A percentile compares a stretch with the other conserved stretches of the same genome.
Conservation (phyloP, 2,329 filamentous ascomycete genomes). For the Chrysoporthe cubensis region DNA sequence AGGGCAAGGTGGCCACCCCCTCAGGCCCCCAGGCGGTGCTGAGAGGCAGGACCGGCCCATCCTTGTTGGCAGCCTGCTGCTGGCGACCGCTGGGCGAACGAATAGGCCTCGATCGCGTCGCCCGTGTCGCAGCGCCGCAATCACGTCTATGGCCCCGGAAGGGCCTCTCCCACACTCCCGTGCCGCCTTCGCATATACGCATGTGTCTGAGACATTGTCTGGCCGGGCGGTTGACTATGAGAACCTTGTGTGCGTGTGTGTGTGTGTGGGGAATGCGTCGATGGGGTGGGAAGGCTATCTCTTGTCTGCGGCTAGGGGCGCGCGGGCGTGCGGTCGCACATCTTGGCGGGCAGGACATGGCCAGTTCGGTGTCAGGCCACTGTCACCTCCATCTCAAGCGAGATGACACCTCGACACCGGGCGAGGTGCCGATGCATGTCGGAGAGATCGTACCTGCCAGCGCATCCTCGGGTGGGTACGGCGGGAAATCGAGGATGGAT, state of each 20-base stretch:
- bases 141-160: conserved; percentile 18
- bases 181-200: neutral
- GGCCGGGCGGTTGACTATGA: neutral
- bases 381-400: no score
- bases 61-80: neutral
- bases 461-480: neutral
- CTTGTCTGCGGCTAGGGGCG: conserved; percentile 22
- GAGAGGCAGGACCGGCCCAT: neutral
- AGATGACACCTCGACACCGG: neutral
- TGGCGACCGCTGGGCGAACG: neutral
- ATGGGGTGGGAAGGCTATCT: neutral
- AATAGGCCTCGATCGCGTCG: neutral
- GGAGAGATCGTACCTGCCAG: conserved; percentile 12
- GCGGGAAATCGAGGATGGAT: conserved; percentile 1
- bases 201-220: conserved; percentile 18
- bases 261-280: neutral
- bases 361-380: no score
- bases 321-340: conserved; percentile 11
- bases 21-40: neutral
- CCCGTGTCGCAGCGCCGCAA: neutral
- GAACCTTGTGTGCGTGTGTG: neutral
- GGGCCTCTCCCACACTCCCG: conserved; percentile 5
- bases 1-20: neutral
- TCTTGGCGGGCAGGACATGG: neutral
- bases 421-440: conserved; percentile 13